phyloP scores from a whole-genome alignment of 192 early-diverging fungal species.

The Mycoemilia scoparia region DNA sequence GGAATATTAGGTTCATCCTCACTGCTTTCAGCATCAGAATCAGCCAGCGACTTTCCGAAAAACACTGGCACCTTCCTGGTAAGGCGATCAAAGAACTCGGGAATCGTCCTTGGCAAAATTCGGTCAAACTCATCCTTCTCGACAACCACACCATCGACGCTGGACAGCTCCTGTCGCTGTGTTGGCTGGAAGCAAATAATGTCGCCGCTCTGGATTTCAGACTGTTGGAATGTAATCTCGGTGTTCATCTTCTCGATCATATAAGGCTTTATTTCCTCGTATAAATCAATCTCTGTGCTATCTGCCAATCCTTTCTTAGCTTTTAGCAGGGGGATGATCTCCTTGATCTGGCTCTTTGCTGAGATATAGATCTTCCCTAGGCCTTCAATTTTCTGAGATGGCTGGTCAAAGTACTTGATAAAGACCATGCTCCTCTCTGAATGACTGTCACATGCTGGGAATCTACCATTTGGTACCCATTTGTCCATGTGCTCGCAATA shows the following conservation, averaged over 20 bases:
- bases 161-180: too few species aligned
- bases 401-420: constrained; percentile 69
- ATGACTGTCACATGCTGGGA: constrained; percentile 4
- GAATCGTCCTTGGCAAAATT: constrained; percentile 18
- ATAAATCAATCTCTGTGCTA: constrained; percentile 40
- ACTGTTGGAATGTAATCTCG: constrained; percentile 38
- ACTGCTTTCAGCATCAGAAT: constrained; percentile 11
- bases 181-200: constrained; percentile 70
- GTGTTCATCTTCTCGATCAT: constrained; percentile 69
- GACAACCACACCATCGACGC: not conserved
- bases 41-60: constrained; percentile 41
- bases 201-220: constrained; percentile 87
- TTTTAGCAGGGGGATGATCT: constrained; percentile 37
- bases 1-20: constrained; percentile 7
- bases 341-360: constrained; percentile 31
- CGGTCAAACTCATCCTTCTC: not conserved
- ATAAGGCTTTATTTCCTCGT: constrained; percentile 84
- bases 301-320: constrained; percentile 33
- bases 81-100: constrained; percentile 62
- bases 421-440: constrained; percentile 43
- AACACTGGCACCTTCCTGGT: constrained; percentile 44
- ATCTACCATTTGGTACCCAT: constrained; percentile 5
- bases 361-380: constrained; percentile 34
- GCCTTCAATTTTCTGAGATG: constrained; percentile 35
- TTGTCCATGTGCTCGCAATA: constrained; percentile 23